Percentiles rank a stretch among this genome's conserved stretches.
phyloP scores from a whole-genome alignment of 805 yeast species.

The Starmerella sp. region DNA sequence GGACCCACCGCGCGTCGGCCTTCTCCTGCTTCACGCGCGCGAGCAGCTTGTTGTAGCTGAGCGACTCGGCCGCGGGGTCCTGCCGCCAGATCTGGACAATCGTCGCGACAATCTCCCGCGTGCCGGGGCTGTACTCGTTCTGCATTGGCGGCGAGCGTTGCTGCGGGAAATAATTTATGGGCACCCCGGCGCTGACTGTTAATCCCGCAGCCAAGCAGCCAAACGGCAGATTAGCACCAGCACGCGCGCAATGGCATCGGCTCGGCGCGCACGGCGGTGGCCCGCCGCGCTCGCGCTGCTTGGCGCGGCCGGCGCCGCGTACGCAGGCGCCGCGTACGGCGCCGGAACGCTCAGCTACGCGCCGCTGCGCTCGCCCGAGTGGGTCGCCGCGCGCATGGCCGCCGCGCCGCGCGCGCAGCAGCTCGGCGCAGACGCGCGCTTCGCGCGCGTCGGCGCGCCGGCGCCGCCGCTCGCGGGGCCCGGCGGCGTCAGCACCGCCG shows the following conservation, averaged over 20 bases:
- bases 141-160: background rate
- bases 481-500: constrained; percentile 63
- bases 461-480: constrained; percentile 31
- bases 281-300: background rate
- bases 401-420: constrained; percentile 41
- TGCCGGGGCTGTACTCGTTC: constrained; percentile 37
- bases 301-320: constrained; percentile 1
- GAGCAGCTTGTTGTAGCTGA: constrained; percentile 46
- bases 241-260: background rate
- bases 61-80: constrained; percentile 50
- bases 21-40: constrained; percentile 40
- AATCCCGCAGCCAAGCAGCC: background rate
- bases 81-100: constrained; percentile 58
- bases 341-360: constrained; percentile 8
- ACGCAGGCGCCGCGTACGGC: constrained; percentile 1
- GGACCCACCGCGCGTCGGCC: constrained; percentile 42
- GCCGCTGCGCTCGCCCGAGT: constrained; percentile 8
- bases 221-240: background rate
- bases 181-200: background rate
- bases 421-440: constrained; percentile 33
- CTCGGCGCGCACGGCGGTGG: background rate
- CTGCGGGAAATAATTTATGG: too few relatives aligned
- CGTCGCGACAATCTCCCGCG: constrained; percentile 46
- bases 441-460: constrained; percentile 33
- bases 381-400: constrained; percentile 7